Percentiles rank a stretch among this genome's conserved stretches.
Evolutionary conservation across 345 rosid genomes (phyloP).

Genomic region (Erodium maritimum): DNA sequence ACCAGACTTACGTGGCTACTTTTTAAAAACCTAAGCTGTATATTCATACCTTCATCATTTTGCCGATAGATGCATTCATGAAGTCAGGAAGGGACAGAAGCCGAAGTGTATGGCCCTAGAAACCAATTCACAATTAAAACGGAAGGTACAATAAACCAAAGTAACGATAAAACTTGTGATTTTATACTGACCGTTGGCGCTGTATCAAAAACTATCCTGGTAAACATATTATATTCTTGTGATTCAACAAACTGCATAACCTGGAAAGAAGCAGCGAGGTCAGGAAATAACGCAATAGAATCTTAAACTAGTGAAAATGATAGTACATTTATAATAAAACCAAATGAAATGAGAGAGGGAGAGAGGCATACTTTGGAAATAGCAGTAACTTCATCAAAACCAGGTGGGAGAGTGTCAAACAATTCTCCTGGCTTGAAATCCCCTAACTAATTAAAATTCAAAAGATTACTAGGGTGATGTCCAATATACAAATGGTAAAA

Average conservation of each 20-base stretch:
- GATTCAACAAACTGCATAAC: conserved; percentile 64
- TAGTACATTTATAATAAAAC: not conserved
- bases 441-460: conserved; percentile 31
- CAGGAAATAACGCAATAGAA: not conserved
- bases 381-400: conserved; percentile 62
- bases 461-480: not conserved
- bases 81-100: conserved; percentile 83
- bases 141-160: conserved; percentile 5
- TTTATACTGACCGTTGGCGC: conserved; percentile 62
- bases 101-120: conserved; percentile 72
- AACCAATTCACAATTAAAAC: conserved; percentile 11
- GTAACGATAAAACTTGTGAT: conserved; percentile 1
- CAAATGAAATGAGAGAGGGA: not conserved
- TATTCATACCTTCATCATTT: conserved; percentile 56
- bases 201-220: conserved; percentile 62
- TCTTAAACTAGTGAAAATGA: not conserved
- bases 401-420: conserved; percentile 65
- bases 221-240: conserved; percentile 48
- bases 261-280: conserved; percentile 24
- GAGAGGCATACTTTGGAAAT: conserved; percentile 53
- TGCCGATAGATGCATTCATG: conserved; percentile 61
- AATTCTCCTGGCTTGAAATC: conserved; percentile 64
- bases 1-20: conserved; percentile 1
- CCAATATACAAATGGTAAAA: not conserved
- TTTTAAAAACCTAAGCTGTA: conserved; percentile 1